Conservation (phyloP, 1,284 basidiomycete genomes). For the Sanguinoderma infundibulare region DNA sequence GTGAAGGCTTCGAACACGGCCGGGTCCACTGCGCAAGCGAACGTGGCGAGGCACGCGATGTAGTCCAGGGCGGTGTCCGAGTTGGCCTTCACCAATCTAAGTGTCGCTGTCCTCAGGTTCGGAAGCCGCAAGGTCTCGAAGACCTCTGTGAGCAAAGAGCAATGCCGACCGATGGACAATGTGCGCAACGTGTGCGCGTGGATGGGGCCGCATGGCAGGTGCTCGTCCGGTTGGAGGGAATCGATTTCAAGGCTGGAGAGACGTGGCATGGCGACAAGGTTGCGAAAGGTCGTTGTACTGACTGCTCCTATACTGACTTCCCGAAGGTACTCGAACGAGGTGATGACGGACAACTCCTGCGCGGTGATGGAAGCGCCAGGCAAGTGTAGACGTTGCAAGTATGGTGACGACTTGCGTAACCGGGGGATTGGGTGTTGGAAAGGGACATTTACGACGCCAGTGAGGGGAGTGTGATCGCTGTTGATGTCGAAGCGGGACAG, state of each 20-base stretch:
- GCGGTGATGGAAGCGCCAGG: not conserved
- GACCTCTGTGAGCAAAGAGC: not conserved
- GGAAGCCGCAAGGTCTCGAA: not conserved
- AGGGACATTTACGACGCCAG: not conserved
- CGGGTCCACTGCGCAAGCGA: not conserved
- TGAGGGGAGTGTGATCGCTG: not conserved
- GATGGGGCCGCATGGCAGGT: not conserved
- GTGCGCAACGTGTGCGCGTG: not conserved
- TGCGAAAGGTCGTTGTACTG: not conserved
- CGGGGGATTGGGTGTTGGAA: not conserved
- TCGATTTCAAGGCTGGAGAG: not conserved
- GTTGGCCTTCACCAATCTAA: not conserved
- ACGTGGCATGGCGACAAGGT: not conserved
- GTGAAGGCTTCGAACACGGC: not conserved
- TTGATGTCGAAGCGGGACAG: not conserved
- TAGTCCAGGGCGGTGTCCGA: not conserved
- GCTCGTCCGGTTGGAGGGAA: not conserved
- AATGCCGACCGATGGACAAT: too few species aligned
- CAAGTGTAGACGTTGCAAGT: not conserved
- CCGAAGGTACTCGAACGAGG: not conserved
- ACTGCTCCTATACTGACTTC: not conserved
- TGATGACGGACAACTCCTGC: not conserved
- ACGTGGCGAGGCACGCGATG: too few species aligned
- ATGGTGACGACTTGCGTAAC: not conserved
- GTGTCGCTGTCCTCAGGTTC: not conserved